Base-by-base conservation (phyloP, 768 basidiomycete genomes). In the Pulveroboletus ravenelii region DNA sequence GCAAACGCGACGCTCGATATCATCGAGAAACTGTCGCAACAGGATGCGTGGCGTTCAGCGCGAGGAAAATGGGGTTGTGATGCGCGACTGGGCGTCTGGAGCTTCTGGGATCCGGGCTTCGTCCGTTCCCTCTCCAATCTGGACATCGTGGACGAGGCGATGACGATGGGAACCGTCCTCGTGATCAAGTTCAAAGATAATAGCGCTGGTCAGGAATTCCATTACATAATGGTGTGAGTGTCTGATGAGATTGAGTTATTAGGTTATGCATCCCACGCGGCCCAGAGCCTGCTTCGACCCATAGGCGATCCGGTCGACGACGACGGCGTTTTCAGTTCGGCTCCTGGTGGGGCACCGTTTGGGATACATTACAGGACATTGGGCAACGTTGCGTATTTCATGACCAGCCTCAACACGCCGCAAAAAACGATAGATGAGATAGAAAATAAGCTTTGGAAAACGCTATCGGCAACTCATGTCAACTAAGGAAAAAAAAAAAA, bases 301-400 rank as follows among this genome's bases (percentile, higher is more conserved):
- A 70, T 95, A 12, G 75, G 73, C 40, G 51, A 54, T n/a, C 54
- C 61, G 5, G 53, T 55, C 1, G 62, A 64, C 10, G 59, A 62
- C 6, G 53, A 53, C 9, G n/a, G n/a, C n/a, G 51, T 42, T 10
- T 45, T 73, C 17, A 72, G 78, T 5, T 53, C 74, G 0, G 75
- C 76, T 1, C 79, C 79, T 9, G 77, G 79, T 2, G 77, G 81
- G 32, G 74, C 73, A 15, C 72, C 80, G 5, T 85, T 85, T 68
- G 76, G 79, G 34, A 78, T 97, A 18, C 88, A 98, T 65, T 93
- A 79, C 56, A 78, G 95, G 50, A 93, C 95, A 0, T 70, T 98
- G 34, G 95, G 95, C 0, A 83, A 93, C 62, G 84, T 93, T 9
- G 87, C 86, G n/a, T 95, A 95, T 66, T 89, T 93, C 63, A 94